Evolutionary conservation across 2,329 filamentous ascomycete genomes (phyloP), one percentile per base, ranked within the genome.

Genomic region (Aspergillus hiratsukae): DNA sequence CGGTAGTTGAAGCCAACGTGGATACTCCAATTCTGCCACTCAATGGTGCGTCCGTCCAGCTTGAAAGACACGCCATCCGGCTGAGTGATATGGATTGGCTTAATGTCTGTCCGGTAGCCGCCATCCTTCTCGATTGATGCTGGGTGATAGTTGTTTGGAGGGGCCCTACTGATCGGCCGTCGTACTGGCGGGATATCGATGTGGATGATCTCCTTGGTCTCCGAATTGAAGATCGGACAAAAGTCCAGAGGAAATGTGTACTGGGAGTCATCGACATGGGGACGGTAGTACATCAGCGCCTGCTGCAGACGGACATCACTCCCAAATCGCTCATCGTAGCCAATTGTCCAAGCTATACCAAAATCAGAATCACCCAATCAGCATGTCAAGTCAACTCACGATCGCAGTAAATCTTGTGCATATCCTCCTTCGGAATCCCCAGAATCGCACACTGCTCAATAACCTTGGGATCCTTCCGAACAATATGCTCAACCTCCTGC

Each of bases 331-430:
- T 95, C 90, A 66, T 97, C 92, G 70, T 91, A 96, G 50, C 92
- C 92, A 73, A 97, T 96, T 0, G 92, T 96, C 92, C 92, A 97
- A 10, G 90, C 83, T 86, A 59, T 9, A 51, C 37, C 11, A 9
- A 11, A 10, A 25, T 66, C 28, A 64, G 55, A 31, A 21, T 21
- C 11, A 25, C n/a, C n/a, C 7, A 28, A 46, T 11, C 11, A 46
- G 48, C 40, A 50, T 41, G 23, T 11, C 9, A 19, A 17, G 9
- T 19, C 23, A 10, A 81, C 82, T 75, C 71, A 82, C 85, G 91
- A 71, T 97, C 92, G 74, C 91, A 96, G 78, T 95, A 96, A 49
- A 97, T 90, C 76, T 96, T 96, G 79, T 94, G 79, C 92, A 97
- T 96, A 58, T 96, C 89, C 63, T 89, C 82, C 55, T 81, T 81